A percentile compares a stretch with the other conserved stretches of the same genome.
These are phyloP conservation scores for Saturnispora sekii DNA, from an alignment of 805 yeast species.

Conservation along the genomic window DNA sequence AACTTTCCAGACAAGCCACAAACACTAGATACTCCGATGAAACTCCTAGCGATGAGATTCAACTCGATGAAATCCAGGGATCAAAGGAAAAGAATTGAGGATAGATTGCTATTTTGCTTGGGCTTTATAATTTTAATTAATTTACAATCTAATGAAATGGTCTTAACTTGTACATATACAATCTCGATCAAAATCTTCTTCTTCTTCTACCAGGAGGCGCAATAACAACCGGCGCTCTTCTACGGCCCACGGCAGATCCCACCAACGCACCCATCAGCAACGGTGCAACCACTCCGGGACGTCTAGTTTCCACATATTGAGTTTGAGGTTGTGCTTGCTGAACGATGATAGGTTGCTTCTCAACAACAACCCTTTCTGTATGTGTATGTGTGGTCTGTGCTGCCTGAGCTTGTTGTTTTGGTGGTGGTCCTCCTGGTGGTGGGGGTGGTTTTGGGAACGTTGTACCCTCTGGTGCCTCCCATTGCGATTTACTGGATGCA, in stretches of 20 bases:
- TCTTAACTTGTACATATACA: neutral
- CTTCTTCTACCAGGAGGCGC: slow-evolving; percentile 1
- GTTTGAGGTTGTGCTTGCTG: neutral
- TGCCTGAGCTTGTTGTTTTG: neutral
- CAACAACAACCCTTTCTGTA: neutral
- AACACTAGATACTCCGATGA: slow-evolving; percentile 13
- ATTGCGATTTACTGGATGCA: neutral
- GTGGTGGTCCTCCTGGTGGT: slow-evolving; percentile 2
- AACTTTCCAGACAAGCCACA: slow-evolving; percentile 7
- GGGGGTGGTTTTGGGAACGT: neutral
- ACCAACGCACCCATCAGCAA: neutral
- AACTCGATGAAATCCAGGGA: slow-evolving; percentile 3
- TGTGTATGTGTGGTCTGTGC: neutral
- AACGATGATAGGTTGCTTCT: neutral
- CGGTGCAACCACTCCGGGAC: neutral
- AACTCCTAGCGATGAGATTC: slow-evolving; percentile 2
- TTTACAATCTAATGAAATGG: neutral
- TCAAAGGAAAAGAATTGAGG: slow-evolving; percentile 2
- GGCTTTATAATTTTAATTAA: neutral
- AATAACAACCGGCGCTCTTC: neutral
- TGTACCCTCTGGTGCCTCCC: slow-evolving; percentile 2
- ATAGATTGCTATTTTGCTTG: too few relatives aligned
- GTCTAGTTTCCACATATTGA: neutral
- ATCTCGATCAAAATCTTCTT: neutral
- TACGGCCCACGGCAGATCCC: neutral